These are phyloP conservation scores for Arabidopsis thaliana DNA, from an alignment of 345 rosid genomes.

Conservation along the genomic window DNA sequence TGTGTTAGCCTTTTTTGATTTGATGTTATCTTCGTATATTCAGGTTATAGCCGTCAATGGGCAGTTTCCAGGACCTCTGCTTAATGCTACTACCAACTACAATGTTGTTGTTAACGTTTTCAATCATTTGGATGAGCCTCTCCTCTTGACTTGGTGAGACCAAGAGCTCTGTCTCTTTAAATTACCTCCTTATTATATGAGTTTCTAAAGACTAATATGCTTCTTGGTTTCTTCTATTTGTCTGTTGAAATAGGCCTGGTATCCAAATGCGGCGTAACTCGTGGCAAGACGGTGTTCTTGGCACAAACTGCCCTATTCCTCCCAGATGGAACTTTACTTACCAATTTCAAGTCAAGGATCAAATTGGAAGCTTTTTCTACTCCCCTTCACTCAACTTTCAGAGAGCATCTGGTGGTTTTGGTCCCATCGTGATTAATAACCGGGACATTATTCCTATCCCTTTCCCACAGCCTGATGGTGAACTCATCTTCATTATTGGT, in stretches of 20 bases:
- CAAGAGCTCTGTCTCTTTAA: not conserved
- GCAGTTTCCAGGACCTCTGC: constrained; percentile 73
- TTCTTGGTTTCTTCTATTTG: constrained; percentile 8
- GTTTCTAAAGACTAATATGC: constrained; percentile 2
- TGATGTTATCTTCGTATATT: constrained; percentile 5
- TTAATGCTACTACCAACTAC: constrained; percentile 82
- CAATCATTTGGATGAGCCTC: constrained; percentile 75
- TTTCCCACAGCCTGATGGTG: constrained; percentile 79
- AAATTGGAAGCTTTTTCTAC: constrained; percentile 95
- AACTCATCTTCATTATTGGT: constrained; percentile 66
- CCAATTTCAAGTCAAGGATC: constrained; percentile 92
- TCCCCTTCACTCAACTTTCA: constrained; percentile 81
- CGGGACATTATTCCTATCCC: constrained; percentile 68
- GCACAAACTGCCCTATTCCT: constrained; percentile 89
- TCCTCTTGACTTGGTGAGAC: constrained; percentile 82
- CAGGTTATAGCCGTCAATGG: constrained; percentile 87
- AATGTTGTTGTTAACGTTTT: constrained; percentile 67
- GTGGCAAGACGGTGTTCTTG: constrained; percentile 92
- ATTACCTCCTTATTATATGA: not conserved
- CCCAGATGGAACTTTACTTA: constrained; percentile 73
- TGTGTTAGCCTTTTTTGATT: constrained; percentile 21
- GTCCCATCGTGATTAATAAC: constrained; percentile 76
- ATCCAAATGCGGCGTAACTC: constrained; percentile 84
- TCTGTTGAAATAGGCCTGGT: constrained; percentile 67
- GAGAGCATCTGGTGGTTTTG: constrained; percentile 94